Conservation (phyloP, 2,329 filamentous ascomycete species). For the Didymella exigua region DNA sequence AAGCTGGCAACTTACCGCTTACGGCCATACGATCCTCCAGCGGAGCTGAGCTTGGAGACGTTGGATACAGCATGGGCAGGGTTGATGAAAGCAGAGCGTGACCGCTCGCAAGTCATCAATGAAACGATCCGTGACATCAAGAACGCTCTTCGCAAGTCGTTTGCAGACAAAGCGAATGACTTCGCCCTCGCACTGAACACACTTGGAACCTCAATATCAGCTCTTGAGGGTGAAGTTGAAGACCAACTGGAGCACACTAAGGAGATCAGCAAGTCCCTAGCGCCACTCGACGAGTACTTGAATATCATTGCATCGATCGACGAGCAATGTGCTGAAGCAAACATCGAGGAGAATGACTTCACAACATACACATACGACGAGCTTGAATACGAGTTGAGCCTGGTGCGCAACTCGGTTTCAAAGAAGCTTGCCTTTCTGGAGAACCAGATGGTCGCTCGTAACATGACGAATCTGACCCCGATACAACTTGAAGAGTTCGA, state of each 20-base stretch:
- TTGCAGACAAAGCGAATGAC: constrained; percentile 98
- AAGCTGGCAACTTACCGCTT: constrained; percentile 95
- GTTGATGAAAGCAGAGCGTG: constrained; percentile 83
- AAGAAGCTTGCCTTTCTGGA: constrained; percentile 97
- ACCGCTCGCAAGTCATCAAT: constrained; percentile 90
- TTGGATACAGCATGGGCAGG: constrained; percentile 82
- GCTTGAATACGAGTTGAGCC: constrained; percentile 86
- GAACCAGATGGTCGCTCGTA: constrained; percentile 97
- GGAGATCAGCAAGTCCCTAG: constrained; percentile 80
- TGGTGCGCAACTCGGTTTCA: constrained; percentile 89
- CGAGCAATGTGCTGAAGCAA: constrained; percentile 89
- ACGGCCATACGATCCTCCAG: constrained; percentile 86
- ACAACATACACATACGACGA: constrained; percentile 99
- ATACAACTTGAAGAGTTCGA: constrained; percentile 99
- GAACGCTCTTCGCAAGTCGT: constrained; percentile 86
- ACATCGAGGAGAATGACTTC: constrained; percentile 99
- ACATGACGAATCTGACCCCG: constrained; percentile 98
- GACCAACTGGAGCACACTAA: constrained; percentile 90
- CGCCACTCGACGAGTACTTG: constrained; percentile 89
- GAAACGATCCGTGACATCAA: constrained; percentile 99
- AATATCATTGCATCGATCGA: constrained; percentile 86
- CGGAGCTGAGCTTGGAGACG: constrained; percentile 79
- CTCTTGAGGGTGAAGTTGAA: constrained; percentile 95
- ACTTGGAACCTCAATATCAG: constrained; percentile 90
- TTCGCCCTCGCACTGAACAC: constrained; percentile 95